A percentile compares a stretch with the other conserved stretches of the same genome.
Evolutionary conservation across 2,329 filamentous ascomycete species (phyloP).

Genomic region (Clonostachys rhizophaga): DNA sequence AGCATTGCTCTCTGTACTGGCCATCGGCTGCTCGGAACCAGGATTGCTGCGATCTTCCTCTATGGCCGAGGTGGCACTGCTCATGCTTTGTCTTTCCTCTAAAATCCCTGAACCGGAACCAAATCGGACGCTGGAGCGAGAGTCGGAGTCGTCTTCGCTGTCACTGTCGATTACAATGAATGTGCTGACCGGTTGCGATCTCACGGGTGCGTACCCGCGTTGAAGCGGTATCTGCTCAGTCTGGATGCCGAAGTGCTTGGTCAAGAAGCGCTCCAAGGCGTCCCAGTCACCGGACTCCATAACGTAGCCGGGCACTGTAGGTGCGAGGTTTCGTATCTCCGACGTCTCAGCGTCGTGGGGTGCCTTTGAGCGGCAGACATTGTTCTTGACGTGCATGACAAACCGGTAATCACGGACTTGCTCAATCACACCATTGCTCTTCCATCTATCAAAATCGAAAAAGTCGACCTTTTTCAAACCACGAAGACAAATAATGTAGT

Average conservation of each 20-base stretch:
- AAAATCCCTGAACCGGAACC: no score
- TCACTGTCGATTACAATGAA: no score
- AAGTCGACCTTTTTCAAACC: slow-evolving; percentile 34
- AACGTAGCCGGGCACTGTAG: slow-evolving; percentile 6
- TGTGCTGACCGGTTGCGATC: no score
- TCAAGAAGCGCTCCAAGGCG: not conserved
- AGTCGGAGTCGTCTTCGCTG: no score
- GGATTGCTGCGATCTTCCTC: no score
- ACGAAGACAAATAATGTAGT: slow-evolving; percentile 36
- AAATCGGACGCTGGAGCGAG: no score
- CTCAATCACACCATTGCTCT: not conserved
- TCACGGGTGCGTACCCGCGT: no score
- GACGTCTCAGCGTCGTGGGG: slow-evolving; percentile 2
- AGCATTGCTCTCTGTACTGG: no score
- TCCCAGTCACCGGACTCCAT: not conserved
- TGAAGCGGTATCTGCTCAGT: not conserved
- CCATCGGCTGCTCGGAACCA: no score
- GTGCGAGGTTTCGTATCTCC: slow-evolving; percentile 10
- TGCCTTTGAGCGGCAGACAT: slow-evolving; percentile 11
- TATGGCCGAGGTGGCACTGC: no score
- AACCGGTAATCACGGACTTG: slow-evolving; percentile 22
- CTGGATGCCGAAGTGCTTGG: not conserved
- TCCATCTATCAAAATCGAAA: slow-evolving; percentile 29
- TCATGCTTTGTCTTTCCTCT: no score
- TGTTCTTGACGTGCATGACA: slow-evolving; percentile 14